Base-by-base conservation (phyloP, 768 basidiomycete species). In the Panaeolus papilionaceus region DNA sequence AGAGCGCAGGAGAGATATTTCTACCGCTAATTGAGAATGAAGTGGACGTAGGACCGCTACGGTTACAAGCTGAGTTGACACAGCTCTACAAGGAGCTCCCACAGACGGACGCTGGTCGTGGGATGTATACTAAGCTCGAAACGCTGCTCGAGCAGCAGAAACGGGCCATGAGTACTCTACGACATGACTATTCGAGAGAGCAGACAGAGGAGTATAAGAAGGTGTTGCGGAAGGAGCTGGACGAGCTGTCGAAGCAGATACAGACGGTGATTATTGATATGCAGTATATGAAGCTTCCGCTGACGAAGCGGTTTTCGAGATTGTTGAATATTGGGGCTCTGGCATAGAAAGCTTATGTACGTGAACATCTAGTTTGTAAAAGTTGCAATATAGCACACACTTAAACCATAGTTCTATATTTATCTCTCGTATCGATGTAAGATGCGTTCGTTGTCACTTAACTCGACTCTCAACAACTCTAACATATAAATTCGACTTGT, bases 51-150 rank as follows among this genome's bases (percentile, higher is more conserved):
- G 58, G 51, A 10, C 37, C 51, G 18, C 38, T 65, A 7, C 28
- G 23, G 39, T 37, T 65, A 7, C 64, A 65, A 39, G 18, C 20
- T 12, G 64, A 65, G 20, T 16, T 65, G 2, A 18, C 64, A 23
- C 51, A 65, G n/a, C 26, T 54, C 6, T 23, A 40, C 10, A 20
- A 54, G 23, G 23, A 58, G 20, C 38, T 65, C 18, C 37, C 51
- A 18, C 49, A 65, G 40, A 65, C 64, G 3, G 40, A 49, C 28
- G 64, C 64, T 38, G 64, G 64, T n/a, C 37, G 37, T 14, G 9
- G 10, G 3, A 39, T 65, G 51, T 65, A 38, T 26, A 16, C 37
- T 4, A 39, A 61, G 8, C 37, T 65, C 18, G 64, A 49, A n/a
- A 9, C 18, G 14, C 28, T 65, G n/a, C 20, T 65, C 11, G 39